These are phyloP conservation scores for Calonectria pauciramosa DNA, from an alignment of 2,329 filamentous ascomycete genomes.

Conservation along the genomic window DNA sequence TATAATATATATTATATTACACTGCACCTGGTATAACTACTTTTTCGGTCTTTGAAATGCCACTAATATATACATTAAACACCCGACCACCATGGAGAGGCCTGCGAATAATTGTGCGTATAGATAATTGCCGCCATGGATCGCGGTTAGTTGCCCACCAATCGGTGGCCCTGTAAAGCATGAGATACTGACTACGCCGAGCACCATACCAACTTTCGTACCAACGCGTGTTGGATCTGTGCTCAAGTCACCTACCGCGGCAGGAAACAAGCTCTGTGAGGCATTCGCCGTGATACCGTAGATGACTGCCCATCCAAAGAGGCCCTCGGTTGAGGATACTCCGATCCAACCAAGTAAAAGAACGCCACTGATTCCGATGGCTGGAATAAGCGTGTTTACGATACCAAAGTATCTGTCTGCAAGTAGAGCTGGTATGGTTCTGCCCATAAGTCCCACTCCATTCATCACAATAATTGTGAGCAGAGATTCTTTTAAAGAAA, in stretches of 20 bases:
- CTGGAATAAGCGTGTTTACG: slow-evolving; percentile 31
- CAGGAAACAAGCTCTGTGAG: not conserved
- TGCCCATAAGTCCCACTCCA: slow-evolving; percentile 33
- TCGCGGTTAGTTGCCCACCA: not conserved
- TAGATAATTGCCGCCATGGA: not conserved
- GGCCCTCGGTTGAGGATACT: not conserved
- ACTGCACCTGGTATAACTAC: too few relatives aligned
- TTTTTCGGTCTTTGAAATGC: not conserved
- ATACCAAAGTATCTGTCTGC: slow-evolving; percentile 36
- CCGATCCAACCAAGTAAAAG: not conserved
- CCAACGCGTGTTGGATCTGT: not conserved
- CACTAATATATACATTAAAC: not conserved
- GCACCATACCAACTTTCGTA: not conserved
- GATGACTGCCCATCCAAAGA: not conserved
- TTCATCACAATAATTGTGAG: slow-evolving; percentile 3
- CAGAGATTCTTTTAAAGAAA: not conserved
- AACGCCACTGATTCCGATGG: slow-evolving; percentile 7
- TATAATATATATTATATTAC: too few relatives aligned
- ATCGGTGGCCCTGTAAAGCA: not conserved
- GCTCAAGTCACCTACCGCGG: not conserved
- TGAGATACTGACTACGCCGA: not conserved
- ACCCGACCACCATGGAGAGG: not conserved
- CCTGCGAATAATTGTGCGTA: not conserved
- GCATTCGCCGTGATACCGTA: not conserved
- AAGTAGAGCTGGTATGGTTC: slow-evolving; percentile 34